Base-by-base conservation (phyloP, 2,329 filamentous ascomycete species). In the Fusarium foetens region DNA sequence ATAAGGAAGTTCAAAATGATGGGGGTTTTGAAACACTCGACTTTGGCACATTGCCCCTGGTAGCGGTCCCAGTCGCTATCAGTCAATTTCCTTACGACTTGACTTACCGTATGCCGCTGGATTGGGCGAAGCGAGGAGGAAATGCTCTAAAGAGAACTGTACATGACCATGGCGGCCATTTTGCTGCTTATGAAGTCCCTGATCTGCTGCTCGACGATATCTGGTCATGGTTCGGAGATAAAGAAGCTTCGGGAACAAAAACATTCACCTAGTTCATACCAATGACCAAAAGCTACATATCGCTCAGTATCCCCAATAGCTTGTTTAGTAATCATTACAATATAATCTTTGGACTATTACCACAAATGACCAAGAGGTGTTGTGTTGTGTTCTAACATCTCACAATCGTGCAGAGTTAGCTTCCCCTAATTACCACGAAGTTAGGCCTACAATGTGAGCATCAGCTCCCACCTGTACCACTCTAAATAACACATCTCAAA, bases 181-280 rank as follows among this genome's bases (percentile, higher is more conserved):
- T 58, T 5, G 54, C 54, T 51, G 54, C 54, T 21, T 58, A 21
- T 19, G 54, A 58, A 5, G 54, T 51, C 21, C 54, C 54, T 23
- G 8, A 23, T 23, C 54, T 58, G 5, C 23, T 58, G 0, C 54
- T 58, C 5, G 7, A 17, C 8, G 54, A 58, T 25, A 58, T 58
- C 16, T 58, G 54, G 54, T 58, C 54, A 21, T 58, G 54, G 42
- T 58, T 58, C 1, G 54, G 54, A 29, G 42, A 51, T 6, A 38
- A 51, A 5, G n/a, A 38, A 9, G 19, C 2, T 23, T 58, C 54
- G 1, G 54, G 42, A 2, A 58, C 54, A 19, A 8, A n/a, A 3
- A 16, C 5, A 6, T 51, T 58, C 7, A 21, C 9, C 5, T 19
- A 33, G 6, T 25, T n/a, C 6, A 27, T 46, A 14, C 21, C 13